Base-by-base conservation (phyloP, 2,329 filamentous ascomycete species). In the Aureobasidium sp. region DNA sequence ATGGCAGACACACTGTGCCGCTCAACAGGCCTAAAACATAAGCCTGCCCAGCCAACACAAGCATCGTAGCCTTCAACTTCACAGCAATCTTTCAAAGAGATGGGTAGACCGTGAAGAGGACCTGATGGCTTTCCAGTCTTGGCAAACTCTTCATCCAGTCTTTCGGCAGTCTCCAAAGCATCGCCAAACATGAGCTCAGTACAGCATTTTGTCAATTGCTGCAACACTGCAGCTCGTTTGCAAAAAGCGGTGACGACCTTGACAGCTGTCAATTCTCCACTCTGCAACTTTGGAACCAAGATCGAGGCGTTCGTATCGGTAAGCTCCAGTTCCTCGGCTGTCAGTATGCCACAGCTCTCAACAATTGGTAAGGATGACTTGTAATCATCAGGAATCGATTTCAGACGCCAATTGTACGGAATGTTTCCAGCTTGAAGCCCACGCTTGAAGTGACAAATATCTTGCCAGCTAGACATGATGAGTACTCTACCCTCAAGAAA, bases 31-130 rank as follows among this genome's bases (percentile, higher is more conserved):
- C 37, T 27, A 24, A 59, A 59, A 12, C 55, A 59, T 34, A 61
- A 47, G 4, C 47, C 48, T 2, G 48, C 59, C 47, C 48, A 53
- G 7, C 78, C 78, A 34, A 79, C 72, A 1, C 74, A 71, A 7
- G 72, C 65, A 67, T 76, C 74, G 61, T 72, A 69, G 48, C 73
- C 72, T 48, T 67, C 67, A 36, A 76, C 64, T 41, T 70, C 69
- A 68, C 75, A 76, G 20, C 47, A 52, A 29, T 87, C 85, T 69
- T 87, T 87, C 12, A 85, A 66, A 6, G 77, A 80, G 59, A 85
- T 75, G 0, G 82, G 82, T 1, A 85, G 69, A 0, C 81, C 83
- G 69, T 83, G 82, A 8, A 81, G 70, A 50, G 37, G 71, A 62
- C 32, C 69, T 66, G n/a, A 66, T 15, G 15, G 66, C 62, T 34